A percentile compares a stretch with the other conserved stretches of the same genome.
Conservation (phyloP, 495 filamentous ascomycete species). For the Penicillium fimorum region DNA sequence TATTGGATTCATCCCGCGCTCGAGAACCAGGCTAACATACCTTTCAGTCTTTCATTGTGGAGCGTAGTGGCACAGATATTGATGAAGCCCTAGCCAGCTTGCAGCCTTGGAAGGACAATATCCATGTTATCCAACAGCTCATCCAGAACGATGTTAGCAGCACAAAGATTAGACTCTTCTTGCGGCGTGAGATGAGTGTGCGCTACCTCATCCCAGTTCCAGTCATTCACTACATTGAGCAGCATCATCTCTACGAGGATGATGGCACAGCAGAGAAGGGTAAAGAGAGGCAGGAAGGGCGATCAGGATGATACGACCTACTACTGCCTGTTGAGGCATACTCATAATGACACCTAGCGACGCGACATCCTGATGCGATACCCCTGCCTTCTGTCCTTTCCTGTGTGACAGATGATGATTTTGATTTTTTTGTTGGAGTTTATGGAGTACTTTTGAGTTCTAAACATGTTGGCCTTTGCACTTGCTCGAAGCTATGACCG, state of each 20-base stretch:
- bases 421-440: constrained; percentile 25
- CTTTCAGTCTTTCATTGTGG: constrained; percentile 74
- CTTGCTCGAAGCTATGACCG: background rate
- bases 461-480: background rate
- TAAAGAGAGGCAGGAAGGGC: constrained; percentile 30
- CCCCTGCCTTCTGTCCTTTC: constrained; percentile 19
- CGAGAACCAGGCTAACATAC: background rate
- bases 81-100: constrained; percentile 75
- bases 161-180: constrained; percentile 83
- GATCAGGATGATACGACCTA: constrained; percentile 22
- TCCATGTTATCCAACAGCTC: constrained; percentile 82
- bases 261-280: constrained; percentile 51
- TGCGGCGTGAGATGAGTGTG: constrained; percentile 77
- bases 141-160: constrained; percentile 89
- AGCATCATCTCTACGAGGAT: constrained; percentile 70
- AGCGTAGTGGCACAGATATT: constrained; percentile 85
- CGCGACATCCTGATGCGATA: constrained; percentile 29
- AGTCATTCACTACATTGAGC: constrained; percentile 76
- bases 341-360: constrained; percentile 19
- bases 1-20: background rate
- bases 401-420: constrained; percentile 6
- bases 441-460: constrained; percentile 11
- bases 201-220: constrained; percentile 61
- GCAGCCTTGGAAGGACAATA: constrained; percentile 72
- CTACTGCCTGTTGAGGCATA: background rate